These are phyloP conservation scores for Fraxinus paxiana DNA, from an alignment of 305 asterid genomes.

Conservation along the genomic window DNA sequence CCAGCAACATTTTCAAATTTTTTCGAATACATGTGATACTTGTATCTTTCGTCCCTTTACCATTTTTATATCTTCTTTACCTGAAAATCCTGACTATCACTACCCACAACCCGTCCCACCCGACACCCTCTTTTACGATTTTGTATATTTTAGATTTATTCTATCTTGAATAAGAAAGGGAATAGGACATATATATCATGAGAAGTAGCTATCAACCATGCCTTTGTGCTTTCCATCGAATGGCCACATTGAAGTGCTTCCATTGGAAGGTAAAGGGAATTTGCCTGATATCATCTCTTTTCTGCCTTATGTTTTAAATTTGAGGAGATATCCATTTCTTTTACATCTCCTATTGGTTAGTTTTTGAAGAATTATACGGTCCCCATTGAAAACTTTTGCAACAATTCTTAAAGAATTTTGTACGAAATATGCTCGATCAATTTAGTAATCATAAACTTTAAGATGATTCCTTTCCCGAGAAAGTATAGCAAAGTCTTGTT, in stretches of 20 bases:
- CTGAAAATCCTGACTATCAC: neutral
- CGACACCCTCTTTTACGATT: conserved; percentile 30
- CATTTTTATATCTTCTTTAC: neutral
- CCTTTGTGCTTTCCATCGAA: conserved; percentile 50
- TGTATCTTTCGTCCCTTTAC: too few relatives aligned
- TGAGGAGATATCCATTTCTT: neutral
- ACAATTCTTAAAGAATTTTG: neutral
- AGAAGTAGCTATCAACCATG: conserved; percentile 21
- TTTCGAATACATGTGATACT: neutral
- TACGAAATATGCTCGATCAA: conserved; percentile 22
- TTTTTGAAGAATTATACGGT: neutral
- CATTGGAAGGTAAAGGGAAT: conserved; percentile 32
- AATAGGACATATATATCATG: neutral
- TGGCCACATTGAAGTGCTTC: conserved; percentile 45
- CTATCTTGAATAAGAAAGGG: conserved; percentile 22
- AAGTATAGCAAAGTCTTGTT: neutral
- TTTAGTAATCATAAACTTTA: neutral
- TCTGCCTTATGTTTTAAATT: neutral
- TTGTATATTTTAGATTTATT: neutral
- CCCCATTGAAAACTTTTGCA: neutral
- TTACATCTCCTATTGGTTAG: neutral
- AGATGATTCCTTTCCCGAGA: neutral
- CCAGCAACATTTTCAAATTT: neutral
- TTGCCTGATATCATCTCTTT: neutral
- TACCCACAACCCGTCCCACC: neutral